Percentiles rank a stretch among this genome's conserved stretches.
Conservation (phyloP, 306 rosid genomes). For the Notholithocarpus densiflorus region DNA sequence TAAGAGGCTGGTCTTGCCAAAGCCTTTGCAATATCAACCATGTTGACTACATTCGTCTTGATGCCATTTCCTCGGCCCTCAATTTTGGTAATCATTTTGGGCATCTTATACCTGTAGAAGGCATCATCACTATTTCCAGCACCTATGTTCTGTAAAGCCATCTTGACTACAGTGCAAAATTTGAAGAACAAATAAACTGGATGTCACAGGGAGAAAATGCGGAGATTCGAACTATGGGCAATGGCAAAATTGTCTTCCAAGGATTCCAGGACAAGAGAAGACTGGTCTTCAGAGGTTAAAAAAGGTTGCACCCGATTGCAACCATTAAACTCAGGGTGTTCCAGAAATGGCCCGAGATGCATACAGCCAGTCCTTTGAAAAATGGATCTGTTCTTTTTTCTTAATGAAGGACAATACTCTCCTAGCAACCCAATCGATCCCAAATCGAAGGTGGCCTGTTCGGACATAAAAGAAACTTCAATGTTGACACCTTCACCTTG, state of each 20-base stretch:
- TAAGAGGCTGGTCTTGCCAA: constrained; percentile 66
- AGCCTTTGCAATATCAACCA: constrained; percentile 70
- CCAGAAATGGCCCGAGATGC: constrained; percentile 50
- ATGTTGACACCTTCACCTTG: constrained; percentile 46
- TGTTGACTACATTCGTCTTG: constrained; percentile 64
- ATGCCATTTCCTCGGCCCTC: constrained; percentile 78
- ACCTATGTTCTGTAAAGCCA: constrained; percentile 71
- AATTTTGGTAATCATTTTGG: constrained; percentile 65
- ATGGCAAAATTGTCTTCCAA: constrained; percentile 3
- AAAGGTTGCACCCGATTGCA: constrained; percentile 35
- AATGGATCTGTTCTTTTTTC: constrained; percentile 46
- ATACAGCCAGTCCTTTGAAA: constrained; percentile 40
- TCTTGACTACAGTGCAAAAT: constrained; percentile 30
- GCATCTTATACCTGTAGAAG: constrained; percentile 75
- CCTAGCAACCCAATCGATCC: constrained; percentile 63
- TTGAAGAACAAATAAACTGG: not conserved
- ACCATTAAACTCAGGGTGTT: constrained; percentile 33
- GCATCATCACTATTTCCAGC: constrained; percentile 68
- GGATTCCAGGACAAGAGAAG: constrained; percentile 15
- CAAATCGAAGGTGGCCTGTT: constrained; percentile 48
- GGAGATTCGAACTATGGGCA: constrained; percentile 1
- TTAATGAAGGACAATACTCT: constrained; percentile 49
- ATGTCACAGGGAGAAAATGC: constrained; percentile 20
- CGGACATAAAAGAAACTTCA: constrained; percentile 70
- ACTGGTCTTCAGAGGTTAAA: constrained; percentile 17